These are phyloP conservation scores for Ascochyta lentis DNA, from an alignment of 2,329 filamentous ascomycete species.

Conservation along the genomic window DNA sequence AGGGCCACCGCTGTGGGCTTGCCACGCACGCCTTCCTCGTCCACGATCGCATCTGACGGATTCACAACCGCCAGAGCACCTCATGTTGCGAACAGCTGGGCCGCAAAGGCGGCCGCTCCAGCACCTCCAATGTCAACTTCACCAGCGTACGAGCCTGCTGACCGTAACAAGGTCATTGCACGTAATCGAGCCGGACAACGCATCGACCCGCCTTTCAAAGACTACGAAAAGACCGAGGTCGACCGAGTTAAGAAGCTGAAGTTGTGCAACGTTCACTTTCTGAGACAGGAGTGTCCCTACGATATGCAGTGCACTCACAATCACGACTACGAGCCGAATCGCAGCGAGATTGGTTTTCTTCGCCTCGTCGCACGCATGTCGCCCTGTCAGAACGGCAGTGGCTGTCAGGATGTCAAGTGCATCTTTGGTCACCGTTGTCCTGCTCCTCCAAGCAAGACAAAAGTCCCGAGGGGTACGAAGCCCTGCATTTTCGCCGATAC, in stretches of 20 bases:
- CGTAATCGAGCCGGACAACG: slow-evolving; percentile 67
- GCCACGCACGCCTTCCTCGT: slow-evolving; percentile 38
- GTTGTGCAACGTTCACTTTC: slow-evolving; percentile 67
- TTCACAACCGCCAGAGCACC: slow-evolving; percentile 14
- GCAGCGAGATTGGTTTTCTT: slow-evolving; percentile 61
- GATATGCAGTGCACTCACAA: slow-evolving; percentile 62
- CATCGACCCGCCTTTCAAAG: slow-evolving; percentile 60
- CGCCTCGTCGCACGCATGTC: slow-evolving; percentile 68
- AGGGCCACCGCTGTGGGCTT: slow-evolving; percentile 16
- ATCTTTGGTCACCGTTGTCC: slow-evolving; percentile 71
- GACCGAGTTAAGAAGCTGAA: slow-evolving; percentile 68
- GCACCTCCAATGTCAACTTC: slow-evolving; percentile 36
- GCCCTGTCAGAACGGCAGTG: slow-evolving; percentile 64
- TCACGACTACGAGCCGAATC: slow-evolving; percentile 61
- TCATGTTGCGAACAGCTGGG: slow-evolving; percentile 37
- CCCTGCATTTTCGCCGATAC: slow-evolving; percentile 64
- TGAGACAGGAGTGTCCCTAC: slow-evolving; percentile 65
- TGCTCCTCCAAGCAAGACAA: slow-evolving; percentile 51
- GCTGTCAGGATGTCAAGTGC: slow-evolving; percentile 65
- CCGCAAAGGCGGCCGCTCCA: slow-evolving; percentile 42
- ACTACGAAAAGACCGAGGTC: slow-evolving; percentile 62
- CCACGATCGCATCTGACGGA: slow-evolving; percentile 36
- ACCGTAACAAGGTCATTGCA: slow-evolving; percentile 52
- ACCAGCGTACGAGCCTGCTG: slow-evolving; percentile 32
- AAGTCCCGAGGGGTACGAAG: slow-evolving; percentile 57